Evolutionary conservation across 176 grass and related monocot genomes (phyloP).

Genomic region (Oryza rufipogon): DNA sequence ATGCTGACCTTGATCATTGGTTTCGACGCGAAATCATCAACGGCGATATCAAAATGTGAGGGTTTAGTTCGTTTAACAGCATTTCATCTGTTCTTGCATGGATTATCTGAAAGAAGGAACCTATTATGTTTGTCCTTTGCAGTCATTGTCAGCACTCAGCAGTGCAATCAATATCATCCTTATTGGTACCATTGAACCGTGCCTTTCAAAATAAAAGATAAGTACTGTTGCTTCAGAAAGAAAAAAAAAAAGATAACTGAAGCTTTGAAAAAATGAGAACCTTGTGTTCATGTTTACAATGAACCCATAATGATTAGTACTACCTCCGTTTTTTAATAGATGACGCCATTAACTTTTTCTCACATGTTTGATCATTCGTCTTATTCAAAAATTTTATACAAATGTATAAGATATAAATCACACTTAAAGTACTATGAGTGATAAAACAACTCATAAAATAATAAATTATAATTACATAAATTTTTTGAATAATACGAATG

Average conservation of each 20-base stretch:
- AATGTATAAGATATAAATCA: no score
- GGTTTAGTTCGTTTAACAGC: background rate
- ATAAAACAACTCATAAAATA: no score
- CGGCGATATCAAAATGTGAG: constrained; percentile 69
- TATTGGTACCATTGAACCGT: background rate
- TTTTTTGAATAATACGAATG: no score
- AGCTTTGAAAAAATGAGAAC: background rate
- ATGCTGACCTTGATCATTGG: constrained; percentile 65
- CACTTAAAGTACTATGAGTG: no score
- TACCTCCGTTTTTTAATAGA: no score
- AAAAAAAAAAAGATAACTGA: background rate
- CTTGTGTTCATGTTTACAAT: background rate
- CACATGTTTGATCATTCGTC: no score
- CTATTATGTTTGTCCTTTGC: background rate
- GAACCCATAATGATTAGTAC: background rate
- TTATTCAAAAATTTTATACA: no score
- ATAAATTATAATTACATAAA: no score
- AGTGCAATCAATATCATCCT: background rate
- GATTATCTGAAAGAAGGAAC: no score
- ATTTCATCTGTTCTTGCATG: background rate
- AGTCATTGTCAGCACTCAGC: background rate
- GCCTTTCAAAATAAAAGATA: background rate
- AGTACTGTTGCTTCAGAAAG: background rate
- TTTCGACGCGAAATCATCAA: constrained; percentile 65
- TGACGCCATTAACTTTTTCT: no score